phyloP scores from a whole-genome alignment of 805 yeast species.

The Cyberlindnera petersonii region DNA sequence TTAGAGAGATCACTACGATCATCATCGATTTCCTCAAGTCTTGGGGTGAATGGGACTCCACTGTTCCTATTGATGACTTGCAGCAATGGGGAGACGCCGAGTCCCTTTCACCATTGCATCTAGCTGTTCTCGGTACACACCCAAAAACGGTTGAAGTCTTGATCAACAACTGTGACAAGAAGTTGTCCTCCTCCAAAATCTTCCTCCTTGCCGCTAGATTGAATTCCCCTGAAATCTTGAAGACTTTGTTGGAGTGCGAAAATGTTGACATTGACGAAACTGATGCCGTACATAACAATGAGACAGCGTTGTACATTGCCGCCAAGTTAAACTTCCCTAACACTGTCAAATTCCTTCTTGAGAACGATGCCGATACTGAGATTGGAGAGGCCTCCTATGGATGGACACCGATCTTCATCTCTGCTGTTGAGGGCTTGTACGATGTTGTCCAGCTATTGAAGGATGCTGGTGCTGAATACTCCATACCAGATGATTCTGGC shows the following conservation, averaged over 20 bases:
- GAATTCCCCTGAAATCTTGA: conserved; percentile 53
- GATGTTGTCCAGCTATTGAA: conserved; percentile 55
- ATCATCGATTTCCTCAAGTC: conserved; percentile 51
- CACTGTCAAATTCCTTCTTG: conserved; percentile 52
- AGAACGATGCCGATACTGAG: conserved; percentile 66
- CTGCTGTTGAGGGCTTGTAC: conserved; percentile 78
- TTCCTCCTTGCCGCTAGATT: conserved; percentile 59
- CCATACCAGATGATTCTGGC: conserved; percentile 73
- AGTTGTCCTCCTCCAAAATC: conserved; percentile 50
- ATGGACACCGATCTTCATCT: conserved; percentile 91
- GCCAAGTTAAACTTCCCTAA: conserved; percentile 55
- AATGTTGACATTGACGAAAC: conserved; percentile 63
- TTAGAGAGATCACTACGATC: conserved; percentile 55
- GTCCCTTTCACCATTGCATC: conserved; percentile 72
- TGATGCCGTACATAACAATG: conserved; percentile 52
- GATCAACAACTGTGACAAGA: conserved; percentile 39
- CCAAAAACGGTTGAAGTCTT: conserved; percentile 67
- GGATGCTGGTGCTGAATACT: conserved; percentile 48
- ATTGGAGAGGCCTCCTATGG: conserved; percentile 75
- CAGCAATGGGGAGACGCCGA: conserved; percentile 69
- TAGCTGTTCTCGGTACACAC: conserved; percentile 79
- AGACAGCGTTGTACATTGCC: conserved; percentile 82
- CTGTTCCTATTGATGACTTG: conserved; percentile 52
- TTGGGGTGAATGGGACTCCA: conserved; percentile 56
- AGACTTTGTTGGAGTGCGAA: conserved; percentile 47